A percentile compares a stretch with the other conserved stretches of the same genome.
phyloP scores from a whole-genome alignment of 495 filamentous ascomycete genomes.

The Penicillium canescens region DNA sequence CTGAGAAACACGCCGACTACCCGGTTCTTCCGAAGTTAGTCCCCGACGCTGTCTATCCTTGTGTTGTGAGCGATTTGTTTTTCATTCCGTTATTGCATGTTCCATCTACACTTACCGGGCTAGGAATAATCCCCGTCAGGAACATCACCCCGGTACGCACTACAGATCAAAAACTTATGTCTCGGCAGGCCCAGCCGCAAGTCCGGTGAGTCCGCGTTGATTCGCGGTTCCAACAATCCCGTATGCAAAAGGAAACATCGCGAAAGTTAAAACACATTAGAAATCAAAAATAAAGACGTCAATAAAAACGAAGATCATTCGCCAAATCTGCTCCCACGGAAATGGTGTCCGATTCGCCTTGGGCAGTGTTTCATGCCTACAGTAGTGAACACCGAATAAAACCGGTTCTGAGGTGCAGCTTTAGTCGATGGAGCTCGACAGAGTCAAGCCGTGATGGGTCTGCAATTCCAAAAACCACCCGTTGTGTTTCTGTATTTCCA shows the following conservation, averaged over 20 bases:
- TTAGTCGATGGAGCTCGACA: not conserved
- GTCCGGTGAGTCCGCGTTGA: not conserved
- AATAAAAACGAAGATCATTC: no score
- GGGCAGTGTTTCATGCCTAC: not conserved
- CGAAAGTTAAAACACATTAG: no score
- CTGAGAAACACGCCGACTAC: not conserved
- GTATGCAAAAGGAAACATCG: no score
- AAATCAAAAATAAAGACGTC: no score
- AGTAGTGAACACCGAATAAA: not conserved
- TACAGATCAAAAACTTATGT: not conserved
- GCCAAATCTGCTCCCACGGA: not conserved
- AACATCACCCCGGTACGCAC: not conserved
- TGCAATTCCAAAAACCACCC: not conserved
- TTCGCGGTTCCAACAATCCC: not conserved
- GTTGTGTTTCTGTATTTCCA: not conserved
- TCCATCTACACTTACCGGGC: constrained; percentile 1
- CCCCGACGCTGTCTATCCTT: not conserved
- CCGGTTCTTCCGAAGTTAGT: constrained; percentile 1
- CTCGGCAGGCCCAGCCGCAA: constrained; percentile 1
- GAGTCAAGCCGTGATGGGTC: no score
- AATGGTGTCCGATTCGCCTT: not conserved
- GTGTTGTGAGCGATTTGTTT: no score
- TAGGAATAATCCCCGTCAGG: not conserved
- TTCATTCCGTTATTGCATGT: not conserved
- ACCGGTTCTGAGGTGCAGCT: constrained; percentile 2